Evolutionary conservation across 768 basidiomycete genomes (phyloP).

Genomic region (Boletellus ananas): DNA sequence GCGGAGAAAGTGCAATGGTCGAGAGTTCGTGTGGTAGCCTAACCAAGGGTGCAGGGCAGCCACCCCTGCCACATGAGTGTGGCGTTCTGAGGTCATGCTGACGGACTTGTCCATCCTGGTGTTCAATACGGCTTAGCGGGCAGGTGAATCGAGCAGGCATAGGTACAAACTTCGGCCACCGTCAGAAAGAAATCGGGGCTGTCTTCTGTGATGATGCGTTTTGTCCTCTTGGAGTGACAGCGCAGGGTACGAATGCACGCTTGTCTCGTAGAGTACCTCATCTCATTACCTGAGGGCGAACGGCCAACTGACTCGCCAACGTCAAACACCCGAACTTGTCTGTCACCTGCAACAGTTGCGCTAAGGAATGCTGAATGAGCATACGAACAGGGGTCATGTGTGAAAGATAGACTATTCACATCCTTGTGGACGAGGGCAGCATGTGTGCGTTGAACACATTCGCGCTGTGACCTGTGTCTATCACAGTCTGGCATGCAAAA

Average conservation of each 20-base stretch:
- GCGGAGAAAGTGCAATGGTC: constrained; percentile 68
- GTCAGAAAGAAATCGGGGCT: constrained; percentile 74
- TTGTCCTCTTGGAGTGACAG: constrained; percentile 72
- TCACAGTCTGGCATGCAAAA: constrained; percentile 62
- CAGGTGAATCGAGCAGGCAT: not conserved
- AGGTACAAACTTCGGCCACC: constrained; percentile 62
- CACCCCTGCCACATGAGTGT: constrained; percentile 53
- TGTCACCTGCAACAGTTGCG: constrained; percentile 71
- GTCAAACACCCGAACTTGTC: constrained; percentile 76
- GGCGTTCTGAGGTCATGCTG: constrained; percentile 79
- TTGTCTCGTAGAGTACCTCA: constrained; percentile 43
- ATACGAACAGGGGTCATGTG: constrained; percentile 2
- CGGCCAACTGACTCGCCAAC: constrained; percentile 43
- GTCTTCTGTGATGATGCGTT: constrained; percentile 76
- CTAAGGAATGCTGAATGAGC: constrained; percentile 33
- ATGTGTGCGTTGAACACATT: constrained; percentile 87
- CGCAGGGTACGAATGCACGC: constrained; percentile 51
- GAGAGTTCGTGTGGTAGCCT: constrained; percentile 63
- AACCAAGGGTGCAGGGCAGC: constrained; percentile 72
- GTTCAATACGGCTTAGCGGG: constrained; percentile 18
- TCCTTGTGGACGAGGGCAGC: constrained; percentile 73
- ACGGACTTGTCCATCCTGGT: constrained; percentile 79
- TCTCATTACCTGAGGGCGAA: constrained; percentile 41
- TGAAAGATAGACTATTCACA: constrained; percentile 47
- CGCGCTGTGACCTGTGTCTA: constrained; percentile 72